A percentile compares a stretch with the other conserved stretches of the same genome.
Conservation (phyloP, 2,329 filamentous ascomycete genomes). For the Ceratocystis smalleyi region DNA sequence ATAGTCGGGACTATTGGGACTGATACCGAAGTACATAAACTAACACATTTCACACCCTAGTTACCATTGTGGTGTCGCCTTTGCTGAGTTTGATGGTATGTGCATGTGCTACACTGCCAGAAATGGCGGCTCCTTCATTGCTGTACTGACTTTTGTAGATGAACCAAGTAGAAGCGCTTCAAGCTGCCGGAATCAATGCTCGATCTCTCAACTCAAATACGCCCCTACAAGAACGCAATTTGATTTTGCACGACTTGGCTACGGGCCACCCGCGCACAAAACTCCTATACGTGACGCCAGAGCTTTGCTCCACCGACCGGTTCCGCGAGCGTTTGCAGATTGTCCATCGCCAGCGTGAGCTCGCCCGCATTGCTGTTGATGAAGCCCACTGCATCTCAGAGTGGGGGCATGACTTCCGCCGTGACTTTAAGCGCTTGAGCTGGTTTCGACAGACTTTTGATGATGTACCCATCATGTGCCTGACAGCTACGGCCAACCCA, state of each 20-base stretch:
- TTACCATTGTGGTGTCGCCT: conserved; percentile 82
- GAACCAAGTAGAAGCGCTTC: conserved; percentile 77
- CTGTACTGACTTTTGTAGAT: conserved; percentile 36
- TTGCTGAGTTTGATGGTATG: conserved; percentile 74
- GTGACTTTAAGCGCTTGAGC: conserved; percentile 69
- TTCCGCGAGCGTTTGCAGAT: conserved; percentile 62
- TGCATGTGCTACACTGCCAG: conserved; percentile 18
- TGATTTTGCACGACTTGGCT: conserved; percentile 65
- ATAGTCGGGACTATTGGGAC: neutral
- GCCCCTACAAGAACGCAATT: conserved; percentile 43
- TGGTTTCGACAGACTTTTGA: conserved; percentile 77
- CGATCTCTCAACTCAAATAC: conserved; percentile 81
- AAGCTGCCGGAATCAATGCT: conserved; percentile 58
- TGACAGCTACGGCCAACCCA: conserved; percentile 79
- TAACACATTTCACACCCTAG: conserved; percentile 26
- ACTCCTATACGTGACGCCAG: conserved; percentile 84
- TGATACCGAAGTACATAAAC: neutral
- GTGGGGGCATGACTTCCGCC: conserved; percentile 97
- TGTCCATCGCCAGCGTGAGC: conserved; percentile 64
- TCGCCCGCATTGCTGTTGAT: conserved; percentile 79
- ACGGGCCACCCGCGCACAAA: conserved; percentile 73
- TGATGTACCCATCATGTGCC: conserved; percentile 75
- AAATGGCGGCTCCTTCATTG: too few species aligned
- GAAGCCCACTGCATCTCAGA: conserved; percentile 96
- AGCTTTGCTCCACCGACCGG: conserved; percentile 60